Percentiles rank a stretch among this genome's conserved stretches.
Conservation (phyloP, 23 red algal species). For the Gracilaria domingensis region DNA sequence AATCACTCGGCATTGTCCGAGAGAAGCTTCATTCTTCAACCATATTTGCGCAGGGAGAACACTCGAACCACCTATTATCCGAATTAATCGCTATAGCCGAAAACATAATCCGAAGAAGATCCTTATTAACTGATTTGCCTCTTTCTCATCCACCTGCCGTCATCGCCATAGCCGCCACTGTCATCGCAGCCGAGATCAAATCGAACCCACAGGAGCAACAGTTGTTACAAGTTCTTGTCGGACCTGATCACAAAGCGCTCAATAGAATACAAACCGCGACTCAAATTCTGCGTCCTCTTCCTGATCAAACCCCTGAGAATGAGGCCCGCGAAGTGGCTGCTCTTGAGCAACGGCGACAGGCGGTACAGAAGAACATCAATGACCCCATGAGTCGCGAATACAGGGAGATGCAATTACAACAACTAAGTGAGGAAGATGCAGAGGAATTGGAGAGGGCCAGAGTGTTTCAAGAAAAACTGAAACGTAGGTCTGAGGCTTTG, state of each 20-base stretch:
- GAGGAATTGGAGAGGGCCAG: slow-evolving; percentile 5
- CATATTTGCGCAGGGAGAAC: not conserved
- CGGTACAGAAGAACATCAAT: slow-evolving; percentile 23
- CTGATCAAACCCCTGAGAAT: slow-evolving; percentile 19
- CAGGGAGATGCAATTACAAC: slow-evolving; percentile 5
- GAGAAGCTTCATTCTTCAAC: slow-evolving; percentile 32
- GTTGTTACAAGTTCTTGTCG: not conserved
- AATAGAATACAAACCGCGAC: slow-evolving; percentile 6
- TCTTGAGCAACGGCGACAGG: not conserved
- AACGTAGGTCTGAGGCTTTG: slow-evolving; percentile 26
- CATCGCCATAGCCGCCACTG: slow-evolving; percentile 45
- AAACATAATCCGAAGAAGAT: slow-evolving; percentile 27
- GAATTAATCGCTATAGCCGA: slow-evolving; percentile 20
- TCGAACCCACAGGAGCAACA: not conserved
- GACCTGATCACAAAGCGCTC: not conserved
- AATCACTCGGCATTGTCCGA: slow-evolving; percentile 58
- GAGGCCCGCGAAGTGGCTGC: slow-evolving; percentile 6
- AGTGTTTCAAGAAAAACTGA: slow-evolving; percentile 25
- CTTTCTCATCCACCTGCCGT: slow-evolving; percentile 44
- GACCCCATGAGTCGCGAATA: slow-evolving; percentile 24
- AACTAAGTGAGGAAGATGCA: slow-evolving; percentile 17
- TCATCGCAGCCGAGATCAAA: slow-evolving; percentile 10
- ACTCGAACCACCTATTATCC: not conserved
- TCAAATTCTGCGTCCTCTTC: not conserved
- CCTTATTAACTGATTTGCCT: slow-evolving; percentile 53